phyloP scores from a whole-genome alignment of 345 rosid species.

The Trapa bicornis region DNA sequence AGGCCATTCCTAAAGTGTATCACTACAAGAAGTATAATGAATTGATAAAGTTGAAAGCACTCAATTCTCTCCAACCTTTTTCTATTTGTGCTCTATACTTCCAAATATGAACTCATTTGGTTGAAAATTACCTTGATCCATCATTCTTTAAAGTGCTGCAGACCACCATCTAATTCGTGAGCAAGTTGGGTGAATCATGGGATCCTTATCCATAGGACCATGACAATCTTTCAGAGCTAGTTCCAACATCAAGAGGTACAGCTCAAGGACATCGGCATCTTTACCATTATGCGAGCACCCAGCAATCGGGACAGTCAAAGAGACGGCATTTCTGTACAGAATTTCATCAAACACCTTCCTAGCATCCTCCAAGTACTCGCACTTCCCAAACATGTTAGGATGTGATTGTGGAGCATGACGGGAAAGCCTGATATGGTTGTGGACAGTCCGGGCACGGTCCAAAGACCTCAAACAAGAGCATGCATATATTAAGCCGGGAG shows the following conservation, averaged over 20 bases:
- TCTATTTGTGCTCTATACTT: slow-evolving; percentile 9
- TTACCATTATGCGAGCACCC: slow-evolving; percentile 63
- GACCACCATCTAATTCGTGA: slow-evolving; percentile 32
- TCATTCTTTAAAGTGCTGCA: slow-evolving; percentile 35
- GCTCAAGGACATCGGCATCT: slow-evolving; percentile 22
- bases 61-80: no score
- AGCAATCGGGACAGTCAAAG: slow-evolving; percentile 72
- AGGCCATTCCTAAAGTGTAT: no score
- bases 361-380: slow-evolving; percentile 56
- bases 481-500: slow-evolving; percentile 26
- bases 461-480: slow-evolving; percentile 35
- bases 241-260: slow-evolving; percentile 35
- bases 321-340: slow-evolving; percentile 51
- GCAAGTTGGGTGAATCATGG: slow-evolving; percentile 46
- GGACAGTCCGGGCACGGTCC: slow-evolving; percentile 41
- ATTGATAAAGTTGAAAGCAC: no score
- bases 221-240: slow-evolving; percentile 37
- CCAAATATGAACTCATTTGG: slow-evolving; percentile 53
- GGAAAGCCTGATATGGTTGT: slow-evolving; percentile 36
- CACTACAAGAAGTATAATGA: no score
- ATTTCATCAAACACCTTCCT: slow-evolving; percentile 54
- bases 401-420: slow-evolving; percentile 34
- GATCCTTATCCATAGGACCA: slow-evolving; percentile 46
- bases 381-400: slow-evolving; percentile 71
- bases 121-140: slow-evolving; percentile 26